Base-by-base conservation (phyloP, 257 asterid species). In the Cynanchum wilfordii region DNA sequence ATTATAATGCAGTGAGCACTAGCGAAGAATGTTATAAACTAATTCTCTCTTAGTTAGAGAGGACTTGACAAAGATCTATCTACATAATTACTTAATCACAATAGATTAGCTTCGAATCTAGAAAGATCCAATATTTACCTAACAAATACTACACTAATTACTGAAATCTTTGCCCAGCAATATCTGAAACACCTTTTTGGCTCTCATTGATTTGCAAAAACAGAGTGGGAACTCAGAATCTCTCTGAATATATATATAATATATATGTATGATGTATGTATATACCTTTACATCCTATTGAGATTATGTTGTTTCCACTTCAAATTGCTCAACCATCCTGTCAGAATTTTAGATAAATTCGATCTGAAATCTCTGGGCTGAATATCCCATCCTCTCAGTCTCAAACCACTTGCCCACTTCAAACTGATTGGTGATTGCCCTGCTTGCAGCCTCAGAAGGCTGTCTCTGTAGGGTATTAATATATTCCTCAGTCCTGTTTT, bases 401-500 rank as follows among this genome's bases (percentile, higher is more conserved):
- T 70, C 56, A 59, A 60, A 76, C 76, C 78, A 68, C 71, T 75
- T 72, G 82, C 81, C 86, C 89, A 86, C 69, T 79, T 81, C 12
- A 86, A 85, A 50, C 86, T 83, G 63, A 87, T 30, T 27, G 78
- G 70, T 36, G 80, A 59, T 72, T 80, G 86, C 72, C 78, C 82
- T 0, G 87, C 72, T 71, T 86, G 97, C 81, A 89, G 47, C 84
- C 75, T 87, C 84, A 93, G 78, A 7, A 93, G 94, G 75, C 82
- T 85, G 64, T 85, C 84, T 66, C 98, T 74, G 84, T 93, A 93
- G 49, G 98, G 98, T 79, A 93, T 93, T 79, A 93, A 68, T 52
- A 93, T 71, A 74, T 84, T 89, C 85, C 89, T 83, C 36, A 90
- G 90, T 59, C 98, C 97, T 90, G 90, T 88, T 84, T 73, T 75